Base-by-base conservation (phyloP, 139 green algal genomes). In the Protoeuglena noctilucae region DNA sequence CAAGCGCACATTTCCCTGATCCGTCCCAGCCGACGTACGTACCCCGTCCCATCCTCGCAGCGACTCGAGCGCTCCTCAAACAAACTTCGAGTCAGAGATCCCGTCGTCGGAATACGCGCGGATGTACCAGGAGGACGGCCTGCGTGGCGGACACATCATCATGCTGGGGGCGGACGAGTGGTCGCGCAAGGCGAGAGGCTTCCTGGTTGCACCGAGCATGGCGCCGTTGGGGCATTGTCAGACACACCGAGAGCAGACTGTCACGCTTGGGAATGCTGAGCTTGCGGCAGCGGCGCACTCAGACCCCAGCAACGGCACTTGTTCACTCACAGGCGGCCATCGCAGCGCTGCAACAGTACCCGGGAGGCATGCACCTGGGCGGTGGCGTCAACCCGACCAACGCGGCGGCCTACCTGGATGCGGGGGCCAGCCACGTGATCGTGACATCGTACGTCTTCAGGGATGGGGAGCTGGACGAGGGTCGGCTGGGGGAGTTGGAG, bases 131-230 rank as follows among this genome's bases (percentile, higher is more conserved):
- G 26, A 54, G 0, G 83, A 95, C 47, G 62, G 55, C 9, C 70
- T 99, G 7, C 54, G 57, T 12, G 91, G 91, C 0, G 91, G 91
- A 22, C 91, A 99, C 64, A 82, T 96, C 58, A 97, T 99, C 69
- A 95, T 99, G 87, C 75, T 99, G 41, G 88, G 84, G 1, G 70
- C 77, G 0, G 83, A 93, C 58, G 61, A 74, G n/a, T n/a, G n/a
- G n/a, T n/a, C n/a, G n/a, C n/a, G n/a, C n/a, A n/a, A n/a, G 6
- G 61, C 30, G 47, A 74, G n/a, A n/a, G n/a, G n/a, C n/a, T n/a
- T n/a, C n/a, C n/a, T n/a, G n/a, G n/a, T n/a, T n/a, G n/a, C n/a
- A n/a, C n/a, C n/a, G n/a, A n/a, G n/a, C n/a, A n/a, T n/a, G n/a
- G n/a, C n/a, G n/a, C n/a, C n/a, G n/a, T n/a, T n/a, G n/a, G n/a